These are phyloP conservation scores for Ambrosia trifida DNA, from an alignment of 129 eudicot genomes.

Conservation along the genomic window DNA sequence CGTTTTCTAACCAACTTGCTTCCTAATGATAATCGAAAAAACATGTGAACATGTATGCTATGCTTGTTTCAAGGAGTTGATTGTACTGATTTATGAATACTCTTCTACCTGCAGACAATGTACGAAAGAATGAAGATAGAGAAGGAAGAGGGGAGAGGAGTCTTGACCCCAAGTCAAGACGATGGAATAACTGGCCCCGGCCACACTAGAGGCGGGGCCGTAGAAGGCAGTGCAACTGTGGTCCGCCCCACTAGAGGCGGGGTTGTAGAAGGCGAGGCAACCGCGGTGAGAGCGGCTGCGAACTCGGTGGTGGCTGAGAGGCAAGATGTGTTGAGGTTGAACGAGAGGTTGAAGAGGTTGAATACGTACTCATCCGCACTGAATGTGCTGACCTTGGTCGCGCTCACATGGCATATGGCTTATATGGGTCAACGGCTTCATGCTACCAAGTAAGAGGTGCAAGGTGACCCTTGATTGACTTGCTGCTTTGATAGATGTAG, in stretches of 20 bases:
- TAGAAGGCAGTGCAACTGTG: slow-evolving; percentile 20
- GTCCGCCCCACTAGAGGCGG: slow-evolving; percentile 14
- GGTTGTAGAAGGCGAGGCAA: slow-evolving; percentile 17
- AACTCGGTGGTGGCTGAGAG: slow-evolving; percentile 2
- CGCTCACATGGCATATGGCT: slow-evolving; percentile 70
- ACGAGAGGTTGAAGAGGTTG: slow-evolving; percentile 49
- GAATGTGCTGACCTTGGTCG: slow-evolving; percentile 53
- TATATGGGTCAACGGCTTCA: slow-evolving; percentile 50
- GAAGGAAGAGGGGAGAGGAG: slow-evolving; percentile 74
- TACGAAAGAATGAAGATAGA: slow-evolving; percentile 66
- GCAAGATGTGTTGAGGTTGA: slow-evolving; percentile 31
- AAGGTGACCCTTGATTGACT: not conserved
- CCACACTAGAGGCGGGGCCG: slow-evolving; percentile 13
- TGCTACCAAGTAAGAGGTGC: slow-evolving; percentile 10
- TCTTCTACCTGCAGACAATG: slow-evolving; percentile 46
- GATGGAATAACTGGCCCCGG: not conserved
- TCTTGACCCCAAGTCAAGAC: slow-evolving; percentile 3
- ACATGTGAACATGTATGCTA: too few species aligned
- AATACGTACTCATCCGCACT: slow-evolving; percentile 59
- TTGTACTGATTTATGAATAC: not conserved
- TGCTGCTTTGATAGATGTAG: not conserved
- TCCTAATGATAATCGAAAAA: too few species aligned
- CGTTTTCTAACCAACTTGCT: too few species aligned
- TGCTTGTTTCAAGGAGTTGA: too few species aligned
- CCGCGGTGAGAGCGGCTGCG: not conserved